Percentiles rank a stretch among this genome's conserved stretches.
These are phyloP conservation scores for Trapa bicornis DNA, from an alignment of 345 rosid species.

Conservation along the genomic window DNA sequence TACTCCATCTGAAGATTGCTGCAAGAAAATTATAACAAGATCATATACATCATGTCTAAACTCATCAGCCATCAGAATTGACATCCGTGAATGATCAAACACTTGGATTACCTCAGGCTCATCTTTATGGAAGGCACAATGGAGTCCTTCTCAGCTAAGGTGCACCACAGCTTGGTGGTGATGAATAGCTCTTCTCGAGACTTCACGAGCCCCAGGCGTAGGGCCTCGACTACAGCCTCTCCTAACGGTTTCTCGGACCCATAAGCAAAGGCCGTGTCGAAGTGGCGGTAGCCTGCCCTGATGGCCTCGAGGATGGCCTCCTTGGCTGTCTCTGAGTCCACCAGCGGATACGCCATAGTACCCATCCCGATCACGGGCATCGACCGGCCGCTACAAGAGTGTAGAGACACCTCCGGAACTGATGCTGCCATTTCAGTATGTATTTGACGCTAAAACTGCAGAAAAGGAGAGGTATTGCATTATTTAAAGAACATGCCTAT, in stretches of 20 bases:
- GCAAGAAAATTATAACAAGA: not conserved
- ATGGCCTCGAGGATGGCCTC: conserved; percentile 19
- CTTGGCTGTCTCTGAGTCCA: conserved; percentile 10
- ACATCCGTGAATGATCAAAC: not conserved
- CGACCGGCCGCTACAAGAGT: conserved; percentile 7
- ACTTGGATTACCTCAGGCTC: conserved; percentile 12
- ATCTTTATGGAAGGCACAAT: conserved; percentile 16
- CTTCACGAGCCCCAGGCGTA: conserved; percentile 18
- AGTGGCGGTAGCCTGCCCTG: conserved; percentile 19
- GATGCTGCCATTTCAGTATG: not conserved
- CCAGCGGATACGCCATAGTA: conserved; percentile 1
- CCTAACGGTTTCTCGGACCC: conserved; percentile 16
- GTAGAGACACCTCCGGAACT: conserved; percentile 4
- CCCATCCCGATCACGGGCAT: conserved; percentile 23
- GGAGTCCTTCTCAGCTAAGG: conserved; percentile 11
- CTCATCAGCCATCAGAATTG: not conserved
- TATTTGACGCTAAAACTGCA: too few species aligned
- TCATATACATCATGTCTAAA: not conserved
- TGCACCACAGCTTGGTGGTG: conserved; percentile 19
- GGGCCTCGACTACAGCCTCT: conserved; percentile 16
- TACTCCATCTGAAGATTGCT: conserved; percentile 25
- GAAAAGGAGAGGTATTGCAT: too few species aligned
- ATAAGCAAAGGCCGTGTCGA: conserved; percentile 14
- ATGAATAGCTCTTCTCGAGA: conserved; percentile 24
- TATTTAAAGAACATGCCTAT: too few species aligned